Conservation (phyloP, 768 basidiomycete genomes). For the Leucogyrophana mollusca region DNA sequence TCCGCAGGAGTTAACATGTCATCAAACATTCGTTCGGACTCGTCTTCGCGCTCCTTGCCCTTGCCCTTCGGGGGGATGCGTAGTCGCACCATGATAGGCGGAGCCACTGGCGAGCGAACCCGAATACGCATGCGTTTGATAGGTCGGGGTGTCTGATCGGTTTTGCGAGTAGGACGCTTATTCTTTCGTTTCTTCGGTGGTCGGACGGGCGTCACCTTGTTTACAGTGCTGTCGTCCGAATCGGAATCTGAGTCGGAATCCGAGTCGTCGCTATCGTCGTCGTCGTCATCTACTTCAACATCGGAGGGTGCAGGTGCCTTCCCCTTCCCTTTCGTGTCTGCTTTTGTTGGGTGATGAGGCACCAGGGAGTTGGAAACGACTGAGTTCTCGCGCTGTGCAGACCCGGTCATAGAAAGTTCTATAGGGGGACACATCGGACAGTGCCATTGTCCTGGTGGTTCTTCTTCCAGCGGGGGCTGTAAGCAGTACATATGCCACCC, state of each 20-base stretch:
- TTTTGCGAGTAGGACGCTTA: constrained; percentile 23
- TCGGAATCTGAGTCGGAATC: constrained; percentile 16
- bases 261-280: constrained; percentile 23
- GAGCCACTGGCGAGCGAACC: constrained; percentile 32
- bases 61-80: constrained; percentile 63
- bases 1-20: constrained; percentile 71
- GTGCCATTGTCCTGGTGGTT: constrained; percentile 78
- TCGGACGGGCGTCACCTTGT: constrained; percentile 11
- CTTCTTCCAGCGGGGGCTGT: constrained; percentile 62
- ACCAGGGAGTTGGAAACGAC: constrained; percentile 42
- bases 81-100: constrained; percentile 46
- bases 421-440: constrained; percentile 62
- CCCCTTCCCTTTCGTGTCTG: constrained; percentile 27
- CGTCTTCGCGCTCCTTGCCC: constrained; percentile 69
- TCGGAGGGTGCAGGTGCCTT: constrained; percentile 27
- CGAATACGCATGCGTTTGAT: constrained; percentile 48
- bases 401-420: constrained; percentile 9
- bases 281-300: constrained; percentile 34
- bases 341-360: constrained; percentile 15
- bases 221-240: constrained; percentile 23
- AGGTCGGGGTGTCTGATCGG: constrained; percentile 27
- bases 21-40: constrained; percentile 70
- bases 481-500: constrained; percentile 89
- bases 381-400: constrained; percentile 33
- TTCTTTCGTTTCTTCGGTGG: constrained; percentile 24